These are phyloP conservation scores for Piedraia hortae DNA, from an alignment of 2,329 filamentous ascomycete genomes.

Conservation along the genomic window DNA sequence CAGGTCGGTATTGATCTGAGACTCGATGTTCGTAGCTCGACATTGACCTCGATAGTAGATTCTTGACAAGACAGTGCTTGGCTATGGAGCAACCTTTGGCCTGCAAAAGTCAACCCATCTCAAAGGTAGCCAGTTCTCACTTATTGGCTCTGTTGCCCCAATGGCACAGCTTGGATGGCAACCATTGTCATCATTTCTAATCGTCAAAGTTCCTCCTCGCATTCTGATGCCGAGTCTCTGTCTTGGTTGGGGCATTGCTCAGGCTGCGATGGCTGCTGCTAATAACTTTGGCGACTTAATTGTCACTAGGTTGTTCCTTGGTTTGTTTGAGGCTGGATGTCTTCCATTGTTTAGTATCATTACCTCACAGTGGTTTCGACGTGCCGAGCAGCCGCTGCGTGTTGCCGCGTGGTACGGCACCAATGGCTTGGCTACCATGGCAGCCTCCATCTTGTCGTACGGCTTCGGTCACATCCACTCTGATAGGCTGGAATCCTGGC, in stretches of 20 bases:
- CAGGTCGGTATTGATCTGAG: constrained; percentile 15
- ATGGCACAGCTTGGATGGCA: constrained; percentile 30
- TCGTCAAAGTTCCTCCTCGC: constrained; percentile 34
- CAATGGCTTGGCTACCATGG: constrained; percentile 33
- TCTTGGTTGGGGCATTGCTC: constrained; percentile 30
- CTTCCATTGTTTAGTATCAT: constrained; percentile 14
- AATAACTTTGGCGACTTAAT: constrained; percentile 15
- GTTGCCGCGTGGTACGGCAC: constrained; percentile 29
- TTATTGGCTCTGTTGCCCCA: constrained; percentile 22
- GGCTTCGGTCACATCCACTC: constrained; percentile 30
- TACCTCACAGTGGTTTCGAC: constrained; percentile 12
- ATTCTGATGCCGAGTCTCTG: constrained; percentile 37
- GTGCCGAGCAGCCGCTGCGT: constrained; percentile 22
- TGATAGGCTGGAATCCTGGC: constrained; percentile 20
- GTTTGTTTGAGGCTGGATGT: constrained; percentile 13
- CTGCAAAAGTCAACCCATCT: constrained; percentile 22
- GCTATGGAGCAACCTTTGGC: constrained; percentile 23
- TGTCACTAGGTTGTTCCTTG: constrained; percentile 13
- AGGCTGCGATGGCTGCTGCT: constrained; percentile 28
- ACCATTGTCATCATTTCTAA: constrained; percentile 34
- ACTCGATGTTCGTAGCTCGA: not conserved
- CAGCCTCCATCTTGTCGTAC: constrained; percentile 31
- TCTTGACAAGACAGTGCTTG: constrained; percentile 15
- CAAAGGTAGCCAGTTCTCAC: constrained; percentile 22
- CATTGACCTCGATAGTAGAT: constrained; percentile 10